Conservation (phyloP, 495 filamentous ascomycete genomes). For the Tuber aestivum region DNA sequence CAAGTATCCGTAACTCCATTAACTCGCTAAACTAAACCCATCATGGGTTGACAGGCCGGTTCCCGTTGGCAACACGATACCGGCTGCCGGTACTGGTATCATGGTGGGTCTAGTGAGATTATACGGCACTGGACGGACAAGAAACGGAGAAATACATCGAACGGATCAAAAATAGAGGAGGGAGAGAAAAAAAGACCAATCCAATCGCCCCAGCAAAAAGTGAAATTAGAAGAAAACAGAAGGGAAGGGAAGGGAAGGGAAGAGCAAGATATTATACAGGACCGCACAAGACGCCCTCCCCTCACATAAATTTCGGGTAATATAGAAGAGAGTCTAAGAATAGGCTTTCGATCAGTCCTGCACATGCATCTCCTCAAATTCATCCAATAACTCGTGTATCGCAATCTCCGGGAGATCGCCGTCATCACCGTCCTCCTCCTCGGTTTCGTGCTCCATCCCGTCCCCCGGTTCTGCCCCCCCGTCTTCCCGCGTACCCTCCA, state of each 20-base stretch:
- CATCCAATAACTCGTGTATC: slow-evolving; percentile 80
- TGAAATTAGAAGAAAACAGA: neutral
- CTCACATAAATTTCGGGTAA: neutral
- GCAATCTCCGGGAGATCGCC: slow-evolving; percentile 67
- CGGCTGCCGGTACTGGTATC: too few relatives aligned
- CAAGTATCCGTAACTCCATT: too few relatives aligned
- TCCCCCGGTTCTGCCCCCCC: slow-evolving; percentile 45
- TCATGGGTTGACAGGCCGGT: too few relatives aligned
- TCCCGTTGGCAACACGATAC: too few relatives aligned
- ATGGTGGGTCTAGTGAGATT: too few relatives aligned
- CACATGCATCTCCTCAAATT: slow-evolving; percentile 76
- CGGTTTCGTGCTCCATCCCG: slow-evolving; percentile 60
- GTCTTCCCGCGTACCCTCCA: slow-evolving; percentile 16
- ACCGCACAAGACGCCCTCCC: neutral
- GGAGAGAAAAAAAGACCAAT: neutral
- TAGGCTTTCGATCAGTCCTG: slow-evolving; percentile 45
- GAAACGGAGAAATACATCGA: neutral
- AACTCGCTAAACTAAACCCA: too few relatives aligned
- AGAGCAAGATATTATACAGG: neutral
- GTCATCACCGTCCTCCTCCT: slow-evolving; percentile 51
- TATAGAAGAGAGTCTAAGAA: neutral
- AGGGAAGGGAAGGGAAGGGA: neutral
- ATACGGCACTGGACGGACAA: neutral
- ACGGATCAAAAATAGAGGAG: neutral
- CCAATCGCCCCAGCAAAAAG: neutral